Evolutionary conservation across 2,329 filamentous ascomycete species (phyloP).

Genomic region (Dryadomyces quercus-mongolicae): DNA sequence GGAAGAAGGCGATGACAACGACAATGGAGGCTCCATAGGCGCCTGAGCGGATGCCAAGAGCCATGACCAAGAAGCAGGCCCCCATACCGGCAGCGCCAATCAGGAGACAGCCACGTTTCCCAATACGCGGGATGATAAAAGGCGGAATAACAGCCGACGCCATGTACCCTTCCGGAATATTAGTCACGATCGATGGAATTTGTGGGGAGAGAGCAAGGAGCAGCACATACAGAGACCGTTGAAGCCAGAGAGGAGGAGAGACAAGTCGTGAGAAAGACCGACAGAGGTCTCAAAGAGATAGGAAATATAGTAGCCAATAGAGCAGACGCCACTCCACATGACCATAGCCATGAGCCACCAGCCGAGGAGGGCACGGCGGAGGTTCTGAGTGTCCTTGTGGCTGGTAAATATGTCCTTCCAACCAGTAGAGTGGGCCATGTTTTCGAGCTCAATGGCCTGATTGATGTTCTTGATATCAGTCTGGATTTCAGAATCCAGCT

Average conservation of each 20-base stretch:
- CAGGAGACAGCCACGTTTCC: background rate
- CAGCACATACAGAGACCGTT: background rate
- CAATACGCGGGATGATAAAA: background rate
- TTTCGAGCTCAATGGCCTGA: conserved; percentile 12
- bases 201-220: no score
- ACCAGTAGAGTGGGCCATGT: conserved; percentile 2
- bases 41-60: conserved; percentile 1
- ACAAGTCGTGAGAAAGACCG: conserved; percentile 1
- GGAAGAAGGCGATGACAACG: conserved; percentile 15
- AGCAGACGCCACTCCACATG: conserved; percentile 11
- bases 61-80: conserved; percentile 1
- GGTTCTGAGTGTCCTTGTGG: conserved; percentile 7
- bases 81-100: conserved; percentile 1
- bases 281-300: conserved; percentile 3
- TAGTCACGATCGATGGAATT: no score
- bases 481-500: background rate
- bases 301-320: conserved; percentile 11
- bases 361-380: conserved; percentile 9
- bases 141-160: background rate
- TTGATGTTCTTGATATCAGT: conserved; percentile 10
- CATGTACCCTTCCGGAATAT: conserved; percentile 1
- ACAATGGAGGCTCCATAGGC: conserved; percentile 1
- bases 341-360: conserved; percentile 13
- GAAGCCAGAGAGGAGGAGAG: background rate
- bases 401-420: conserved; percentile 11